Evolutionary conservation across 2,329 filamentous ascomycete genomes (phyloP).

Genomic region (Arthrobotrys megalospora): DNA sequence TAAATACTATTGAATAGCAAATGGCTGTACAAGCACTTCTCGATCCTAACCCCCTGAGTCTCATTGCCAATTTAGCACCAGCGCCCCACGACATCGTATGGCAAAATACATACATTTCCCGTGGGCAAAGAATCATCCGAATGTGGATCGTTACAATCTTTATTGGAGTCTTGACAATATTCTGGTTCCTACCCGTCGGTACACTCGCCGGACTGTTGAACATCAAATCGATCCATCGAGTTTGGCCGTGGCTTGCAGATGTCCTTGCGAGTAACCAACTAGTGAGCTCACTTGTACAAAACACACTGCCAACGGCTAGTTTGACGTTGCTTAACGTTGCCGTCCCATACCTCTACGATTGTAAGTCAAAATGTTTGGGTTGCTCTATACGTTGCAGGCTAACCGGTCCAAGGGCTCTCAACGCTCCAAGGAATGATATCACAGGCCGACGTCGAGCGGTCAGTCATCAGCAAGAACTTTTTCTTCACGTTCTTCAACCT

Average conservation of each 20-base stretch:
- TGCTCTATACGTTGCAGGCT: not conserved
- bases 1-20: slow-evolving; percentile 71
- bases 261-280: slow-evolving; percentile 79
- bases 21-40: slow-evolving; percentile 97
- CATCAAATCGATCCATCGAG: slow-evolving; percentile 81
- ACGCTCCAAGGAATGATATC: slow-evolving; percentile 96
- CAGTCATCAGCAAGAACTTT: slow-evolving; percentile 97
- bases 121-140: slow-evolving; percentile 79
- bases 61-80: slow-evolving; percentile 88
- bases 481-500: slow-evolving; percentile 99
- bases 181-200: slow-evolving; percentile 89
- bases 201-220: slow-evolving; percentile 84
- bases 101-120: slow-evolving; percentile 89
- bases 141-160: slow-evolving; percentile 87
- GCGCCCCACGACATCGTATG: slow-evolving; percentile 94
- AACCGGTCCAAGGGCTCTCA: slow-evolving; percentile 74
- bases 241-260: slow-evolving; percentile 79
- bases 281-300: slow-evolving; percentile 83
- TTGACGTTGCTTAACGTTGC: slow-evolving; percentile 89
- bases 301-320: slow-evolving; percentile 86
- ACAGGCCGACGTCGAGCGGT: slow-evolving; percentile 92
- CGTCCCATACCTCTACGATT: slow-evolving; percentile 95
- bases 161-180: slow-evolving; percentile 84
- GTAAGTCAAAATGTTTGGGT: slow-evolving; percentile 68
- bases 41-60: slow-evolving; percentile 86